Evolutionary conservation across 345 rosid genomes (phyloP).

Genomic region (Bruguiera sexangula): DNA sequence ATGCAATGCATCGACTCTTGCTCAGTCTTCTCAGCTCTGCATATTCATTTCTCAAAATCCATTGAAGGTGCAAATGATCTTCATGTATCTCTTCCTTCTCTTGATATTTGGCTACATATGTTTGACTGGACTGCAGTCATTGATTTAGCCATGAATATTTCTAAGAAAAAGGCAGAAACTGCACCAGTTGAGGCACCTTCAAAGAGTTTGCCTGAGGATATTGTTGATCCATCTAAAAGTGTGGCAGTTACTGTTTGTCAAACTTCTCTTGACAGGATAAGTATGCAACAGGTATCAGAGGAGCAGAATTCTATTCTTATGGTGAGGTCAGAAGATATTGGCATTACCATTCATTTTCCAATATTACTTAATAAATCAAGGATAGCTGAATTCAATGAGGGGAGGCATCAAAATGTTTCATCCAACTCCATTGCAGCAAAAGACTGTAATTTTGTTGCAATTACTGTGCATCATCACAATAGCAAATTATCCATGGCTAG

Average conservation of each 20-base stretch:
- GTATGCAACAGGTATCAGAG: constrained; percentile 22
- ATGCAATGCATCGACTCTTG: constrained; percentile 46
- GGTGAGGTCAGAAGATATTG: constrained; percentile 54
- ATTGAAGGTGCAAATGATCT: constrained; percentile 38
- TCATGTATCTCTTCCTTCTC: constrained; percentile 60
- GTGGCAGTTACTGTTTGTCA: constrained; percentile 21
- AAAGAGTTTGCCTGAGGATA: constrained; percentile 20
- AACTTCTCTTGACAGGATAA: constrained; percentile 22
- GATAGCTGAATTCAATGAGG: constrained; percentile 29
- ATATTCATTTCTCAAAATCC: constrained; percentile 40
- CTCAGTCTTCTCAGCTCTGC: constrained; percentile 46
- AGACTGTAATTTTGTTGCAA: constrained; percentile 43
- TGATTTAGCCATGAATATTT: constrained; percentile 36
- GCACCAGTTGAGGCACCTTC: constrained; percentile 20
- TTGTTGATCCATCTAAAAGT: constrained; percentile 20
- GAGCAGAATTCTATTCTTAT: constrained; percentile 23
- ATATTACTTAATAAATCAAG: constrained; percentile 30
- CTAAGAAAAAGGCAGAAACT: constrained; percentile 34
- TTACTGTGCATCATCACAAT: constrained; percentile 43
- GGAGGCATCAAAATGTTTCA: constrained; percentile 27
- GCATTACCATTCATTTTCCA: constrained; percentile 55
- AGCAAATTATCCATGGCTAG: constrained; percentile 42
- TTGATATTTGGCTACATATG: constrained; percentile 67
- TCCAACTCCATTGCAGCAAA: constrained; percentile 28
- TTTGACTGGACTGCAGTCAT: constrained; percentile 53